Evolutionary conservation across 2,329 filamentous ascomycete species (phyloP), one percentile per base, ranked within the genome.

Genomic region (Colletotrichum eleusines): DNA sequence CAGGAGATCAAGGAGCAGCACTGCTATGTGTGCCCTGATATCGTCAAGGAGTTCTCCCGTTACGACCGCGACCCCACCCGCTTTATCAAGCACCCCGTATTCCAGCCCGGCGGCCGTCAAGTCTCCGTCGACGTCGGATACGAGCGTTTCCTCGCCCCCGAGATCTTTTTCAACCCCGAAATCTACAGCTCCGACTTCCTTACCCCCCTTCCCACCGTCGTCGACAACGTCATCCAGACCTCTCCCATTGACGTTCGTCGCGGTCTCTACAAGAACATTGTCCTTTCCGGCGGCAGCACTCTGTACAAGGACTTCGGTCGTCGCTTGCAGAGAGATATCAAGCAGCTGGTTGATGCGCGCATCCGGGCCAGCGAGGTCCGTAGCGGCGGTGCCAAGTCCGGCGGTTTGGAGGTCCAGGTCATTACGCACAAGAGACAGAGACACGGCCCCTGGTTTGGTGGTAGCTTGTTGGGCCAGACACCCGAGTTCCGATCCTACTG

Each of bases 121-220:
- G 91, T 95, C 28, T 89, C 86, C 1, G 94, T 99, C 57, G 97
- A 99, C 77, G 93, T 99, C 63, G 96, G 96, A 63, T 99, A 98
- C 84, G 96, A 99, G 82, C 93, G 96, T 42, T 99, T 99, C 88
- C 87, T 99, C 71, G 96, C 96, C 2, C 97, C 97, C 31, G 96
- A 99, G 82, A 99, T 99, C 79, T 99, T 99, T 84, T 99, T 99
- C 90, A 99, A 99, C 84, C 96, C 96, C 38, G 96, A 99, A 84
- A 99, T 99, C 78, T 98, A 98, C 88, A 97, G 94, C 73, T 98
- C 95, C 75, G 96, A 99, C 80, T 99, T 99, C 86, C 85, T 99
- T 74, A 99, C 96, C 16, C 96, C 96, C 18, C 89, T 99, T 11
- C 96, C 96, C 31, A 93, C 89, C 61, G 96, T 99, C 61, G 97